phyloP scores from a whole-genome alignment of 139 green algal genomes.

The Auxenochlorella protothecoides region DNA sequence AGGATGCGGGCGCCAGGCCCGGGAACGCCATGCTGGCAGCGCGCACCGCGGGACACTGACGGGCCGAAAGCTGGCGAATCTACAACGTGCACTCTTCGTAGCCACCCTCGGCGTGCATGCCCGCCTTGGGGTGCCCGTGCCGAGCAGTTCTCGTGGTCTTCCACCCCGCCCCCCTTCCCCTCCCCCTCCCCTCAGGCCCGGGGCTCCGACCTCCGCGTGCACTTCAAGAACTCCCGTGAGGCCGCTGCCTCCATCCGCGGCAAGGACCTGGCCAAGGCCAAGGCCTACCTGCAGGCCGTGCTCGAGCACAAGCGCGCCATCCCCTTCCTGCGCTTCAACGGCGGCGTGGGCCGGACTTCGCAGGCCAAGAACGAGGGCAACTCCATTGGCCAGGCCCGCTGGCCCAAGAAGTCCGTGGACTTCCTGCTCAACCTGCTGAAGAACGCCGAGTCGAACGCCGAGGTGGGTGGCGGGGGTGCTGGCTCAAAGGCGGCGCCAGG shows the following conservation, averaged over 20 bases:
- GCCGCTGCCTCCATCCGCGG: constrained; percentile 69
- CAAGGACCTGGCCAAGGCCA: constrained; percentile 83
- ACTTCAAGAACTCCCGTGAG: constrained; percentile 98
- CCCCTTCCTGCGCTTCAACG: constrained; percentile 91
- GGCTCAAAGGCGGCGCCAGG: too few species aligned
- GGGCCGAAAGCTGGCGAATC: too few species aligned
- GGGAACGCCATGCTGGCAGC: too few species aligned
- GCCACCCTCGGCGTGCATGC: too few species aligned
- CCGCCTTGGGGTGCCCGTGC: too few species aligned
- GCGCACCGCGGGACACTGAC: too few species aligned
- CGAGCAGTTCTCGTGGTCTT: too few species aligned
- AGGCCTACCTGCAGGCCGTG: constrained; percentile 93
- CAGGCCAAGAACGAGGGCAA: constrained; percentile 70
- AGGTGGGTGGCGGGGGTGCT: constrained; percentile 38
- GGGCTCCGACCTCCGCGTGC: constrained; percentile 82
- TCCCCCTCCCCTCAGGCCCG: constrained; percentile 46
- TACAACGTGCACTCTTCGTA: too few species aligned
- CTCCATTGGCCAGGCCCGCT: constrained; percentile 82
- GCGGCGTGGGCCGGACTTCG: constrained; percentile 43
- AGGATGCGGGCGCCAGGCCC: too few species aligned
- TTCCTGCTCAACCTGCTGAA: constrained; percentile 95
- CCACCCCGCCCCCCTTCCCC: neutral
- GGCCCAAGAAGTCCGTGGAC: constrained; percentile 90
- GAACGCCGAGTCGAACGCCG: constrained; percentile 97
- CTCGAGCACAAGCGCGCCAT: constrained; percentile 87